These are phyloP conservation scores for Termitomyces sp. DNA, from an alignment of 768 basidiomycete genomes.

Conservation along the genomic window DNA sequence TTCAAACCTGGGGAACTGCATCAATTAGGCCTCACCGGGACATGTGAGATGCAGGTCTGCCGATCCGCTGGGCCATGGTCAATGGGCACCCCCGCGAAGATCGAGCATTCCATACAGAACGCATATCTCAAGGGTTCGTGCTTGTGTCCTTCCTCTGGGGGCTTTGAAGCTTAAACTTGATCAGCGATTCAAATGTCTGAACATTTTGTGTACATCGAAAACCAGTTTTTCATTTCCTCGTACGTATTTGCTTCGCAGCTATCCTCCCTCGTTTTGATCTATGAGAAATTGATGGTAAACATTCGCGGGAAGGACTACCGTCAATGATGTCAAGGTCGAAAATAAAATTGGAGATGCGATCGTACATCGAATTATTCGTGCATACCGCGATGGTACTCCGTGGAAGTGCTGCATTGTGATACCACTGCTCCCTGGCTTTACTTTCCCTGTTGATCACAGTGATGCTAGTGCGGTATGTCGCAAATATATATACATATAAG, in stretches of 20 bases:
- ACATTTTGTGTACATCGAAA: constrained; percentile 98
- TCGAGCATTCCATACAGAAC: constrained; percentile 92
- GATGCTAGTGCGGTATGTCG: constrained; percentile 83
- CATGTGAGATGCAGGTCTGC: constrained; percentile 96
- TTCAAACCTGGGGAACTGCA: constrained; percentile 78
- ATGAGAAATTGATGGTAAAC: constrained; percentile 2
- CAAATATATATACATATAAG: neutral
- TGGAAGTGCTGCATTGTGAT: constrained; percentile 95
- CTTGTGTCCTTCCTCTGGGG: neutral
- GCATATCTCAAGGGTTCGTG: constrained; percentile 82
- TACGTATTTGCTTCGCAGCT: constrained; percentile 29
- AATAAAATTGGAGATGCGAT: constrained; percentile 95
- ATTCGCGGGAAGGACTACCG: constrained; percentile 51
- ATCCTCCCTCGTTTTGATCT: neutral
- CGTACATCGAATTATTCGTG: constrained; percentile 84
- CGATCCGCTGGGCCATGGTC: constrained; percentile 97
- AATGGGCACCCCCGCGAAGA: constrained; percentile 77
- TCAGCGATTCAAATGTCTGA: constrained; percentile 89
- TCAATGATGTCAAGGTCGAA: constrained; percentile 82
- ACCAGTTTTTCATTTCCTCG: constrained; percentile 91
- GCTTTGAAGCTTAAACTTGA: neutral
- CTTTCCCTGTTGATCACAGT: constrained; percentile 86
- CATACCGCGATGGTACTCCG: constrained; percentile 69
- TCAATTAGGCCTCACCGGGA: constrained; percentile 82
- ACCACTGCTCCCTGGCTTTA: constrained; percentile 89